Percentiles rank a stretch among this genome's conserved stretches.
These are phyloP conservation scores for Melocanna baccifera DNA, from an alignment of 176 grass and related monocot species.

Conservation along the genomic window DNA sequence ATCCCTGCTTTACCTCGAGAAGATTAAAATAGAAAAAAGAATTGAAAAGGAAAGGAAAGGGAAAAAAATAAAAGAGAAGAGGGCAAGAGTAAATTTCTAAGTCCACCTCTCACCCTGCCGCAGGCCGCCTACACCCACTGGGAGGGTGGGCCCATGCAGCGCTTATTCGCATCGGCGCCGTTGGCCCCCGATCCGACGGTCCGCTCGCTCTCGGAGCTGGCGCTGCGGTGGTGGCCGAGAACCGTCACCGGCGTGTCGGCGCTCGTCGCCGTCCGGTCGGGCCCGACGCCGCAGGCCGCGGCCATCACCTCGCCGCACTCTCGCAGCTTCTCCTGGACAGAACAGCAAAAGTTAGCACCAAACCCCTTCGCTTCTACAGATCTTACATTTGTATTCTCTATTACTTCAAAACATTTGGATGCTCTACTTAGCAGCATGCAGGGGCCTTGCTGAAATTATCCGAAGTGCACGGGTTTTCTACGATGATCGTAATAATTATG, in stretches of 20 bases:
- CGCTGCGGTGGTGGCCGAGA: slow-evolving; percentile 49
- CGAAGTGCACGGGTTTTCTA: not conserved
- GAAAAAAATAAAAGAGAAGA: not conserved
- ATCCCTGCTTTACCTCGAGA: slow-evolving; percentile 39
- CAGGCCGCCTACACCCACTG: slow-evolving; percentile 35
- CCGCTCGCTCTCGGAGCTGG: slow-evolving; percentile 69
- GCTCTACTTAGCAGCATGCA: not conserved
- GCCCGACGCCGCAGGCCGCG: slow-evolving; percentile 28
- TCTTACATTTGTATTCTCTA: not conserved
- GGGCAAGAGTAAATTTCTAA: slow-evolving; percentile 23
- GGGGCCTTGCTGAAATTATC: not conserved
- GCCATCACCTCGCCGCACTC: slow-evolving; percentile 68
- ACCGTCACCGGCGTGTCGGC: slow-evolving; percentile 82
- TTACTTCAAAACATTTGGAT: too few relatives aligned
- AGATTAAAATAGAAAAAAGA: slow-evolving; percentile 36
- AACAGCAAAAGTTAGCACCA: not conserved
- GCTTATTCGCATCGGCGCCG: slow-evolving; percentile 56
- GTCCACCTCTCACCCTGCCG: not conserved
- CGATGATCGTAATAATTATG: not conserved
- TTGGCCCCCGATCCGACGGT: slow-evolving; percentile 58
- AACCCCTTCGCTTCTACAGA: not conserved
- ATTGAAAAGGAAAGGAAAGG: not conserved
- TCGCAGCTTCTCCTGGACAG: slow-evolving; percentile 58
- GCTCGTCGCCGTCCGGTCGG: slow-evolving; percentile 23
- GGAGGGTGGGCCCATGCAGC: slow-evolving; percentile 57